Evolutionary conservation across 192 early-diverging fungal genomes (phyloP), one percentile per base, ranked within the genome.

Genomic region (Backusella circina): DNA sequence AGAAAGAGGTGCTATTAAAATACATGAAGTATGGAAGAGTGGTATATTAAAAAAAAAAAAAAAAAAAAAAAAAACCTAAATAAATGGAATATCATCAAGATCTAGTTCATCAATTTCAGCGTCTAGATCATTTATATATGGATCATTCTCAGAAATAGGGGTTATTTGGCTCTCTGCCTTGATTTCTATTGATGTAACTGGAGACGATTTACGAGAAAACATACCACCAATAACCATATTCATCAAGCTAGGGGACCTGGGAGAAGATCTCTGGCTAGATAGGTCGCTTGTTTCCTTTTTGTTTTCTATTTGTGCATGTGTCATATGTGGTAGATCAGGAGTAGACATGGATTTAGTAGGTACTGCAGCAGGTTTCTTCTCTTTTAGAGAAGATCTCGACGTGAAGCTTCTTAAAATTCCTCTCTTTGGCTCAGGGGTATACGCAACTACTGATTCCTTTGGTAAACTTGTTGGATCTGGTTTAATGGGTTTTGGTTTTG

Each of bases 401-500:
- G 69, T 77, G 36, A 80, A 75, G 32, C 78, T 74, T 28, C 78
- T 69, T 18, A 80, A 36, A 15, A 80, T 47, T 38, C 78, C 51
- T 28, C 70, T 70, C 31, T 57, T 71, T 31, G 57, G 77, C 10
- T 69, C 50, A 5, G 72, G 73, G 18, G 70, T 31, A 10, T 47
- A 70, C 2, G 44, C 35, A 26, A 75, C 67, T 5, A 75, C 65
- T n/a, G 78, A 70, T 23, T 50, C 51, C 0, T 23, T 47, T 6
- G 73, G 78, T 10, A 80, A 30, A 33, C 51, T 72, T 9, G 78
- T 67, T 10, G 68, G 67, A 26, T 80, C 70, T 16, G 78, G 74
- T 30, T 71, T 69, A 41, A 80, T 80, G 1, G 78, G 78, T 13
- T 71, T 75, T 5, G 78, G 78, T 31, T 79, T 79, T 18, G 70